These are phyloP conservation scores for Vigna mungo DNA, from an alignment of 306 rosid species.

Conservation along the genomic window DNA sequence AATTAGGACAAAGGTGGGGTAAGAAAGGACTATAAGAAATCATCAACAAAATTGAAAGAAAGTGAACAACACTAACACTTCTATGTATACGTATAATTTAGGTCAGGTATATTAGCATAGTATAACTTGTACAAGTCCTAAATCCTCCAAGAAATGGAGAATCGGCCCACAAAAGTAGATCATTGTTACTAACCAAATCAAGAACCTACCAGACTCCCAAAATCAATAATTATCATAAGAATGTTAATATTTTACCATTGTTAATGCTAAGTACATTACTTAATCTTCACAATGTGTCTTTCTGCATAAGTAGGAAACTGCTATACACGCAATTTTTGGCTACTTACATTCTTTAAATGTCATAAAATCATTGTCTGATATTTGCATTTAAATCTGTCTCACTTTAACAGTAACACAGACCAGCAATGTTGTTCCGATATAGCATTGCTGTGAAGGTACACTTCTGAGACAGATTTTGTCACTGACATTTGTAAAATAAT, in stretches of 20 bases:
- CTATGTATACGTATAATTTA: too few relatives aligned
- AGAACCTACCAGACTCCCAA: not conserved
- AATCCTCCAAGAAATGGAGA: too few relatives aligned
- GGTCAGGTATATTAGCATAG: too few relatives aligned
- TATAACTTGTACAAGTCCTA: too few relatives aligned
- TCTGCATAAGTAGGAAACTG: constrained; percentile 8
- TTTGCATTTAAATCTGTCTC: not conserved
- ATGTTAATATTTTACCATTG: not conserved
- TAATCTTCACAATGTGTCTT: not conserved
- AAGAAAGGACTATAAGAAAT: not conserved
- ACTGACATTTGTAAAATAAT: constrained; percentile 16
- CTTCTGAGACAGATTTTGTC: not conserved
- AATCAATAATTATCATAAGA: not conserved
- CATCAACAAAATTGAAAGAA: not conserved
- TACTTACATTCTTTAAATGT: constrained; percentile 3
- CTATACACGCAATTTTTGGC: not conserved
- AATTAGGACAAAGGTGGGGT: not conserved
- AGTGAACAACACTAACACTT: too few relatives aligned
- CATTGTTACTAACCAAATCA: too few relatives aligned
- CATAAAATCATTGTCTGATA: constrained; percentile 16
- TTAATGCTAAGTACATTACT: constrained; percentile 1
- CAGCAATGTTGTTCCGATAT: not conserved
- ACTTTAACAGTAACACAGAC: not conserved
- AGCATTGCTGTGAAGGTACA: constrained; percentile 6
- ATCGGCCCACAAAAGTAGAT: too few relatives aligned